Base-by-base conservation (phyloP, 2,329 filamentous ascomycete genomes). In the Ilyonectria destructans region DNA sequence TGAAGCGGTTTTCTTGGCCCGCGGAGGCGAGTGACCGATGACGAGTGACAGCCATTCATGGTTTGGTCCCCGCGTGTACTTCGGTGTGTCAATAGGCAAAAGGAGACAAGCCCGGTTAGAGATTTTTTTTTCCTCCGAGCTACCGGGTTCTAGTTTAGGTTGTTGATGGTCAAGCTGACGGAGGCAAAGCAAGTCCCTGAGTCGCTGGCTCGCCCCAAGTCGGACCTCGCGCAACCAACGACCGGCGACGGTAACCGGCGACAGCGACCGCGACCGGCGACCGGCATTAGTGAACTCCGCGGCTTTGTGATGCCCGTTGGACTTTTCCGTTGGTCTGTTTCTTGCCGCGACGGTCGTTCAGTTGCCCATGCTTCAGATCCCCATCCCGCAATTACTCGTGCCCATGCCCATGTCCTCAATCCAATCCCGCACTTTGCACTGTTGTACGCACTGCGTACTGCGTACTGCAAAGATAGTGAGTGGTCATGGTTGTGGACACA, bases 41-140 rank as follows among this genome's bases (percentile, higher is more conserved):
- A 56, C 62, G 35, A 66, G 64, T 46, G 58, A 61, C 55, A 63
- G 13, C 31, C 51, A 19, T 63, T 69, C 58, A 56, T 59, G 54
- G 48, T 40, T 62, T 71, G 51, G 61, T 59, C 65, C 65, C 19
- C 67, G 64, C 67, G 59, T 63, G 62, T 72, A 63, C 55, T 59
- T 75, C 73, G 70, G 73, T 74, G 73, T 73, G 70, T 60, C 70
- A 71, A 68, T 57, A 52, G 58, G 49, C 51, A 74, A 33, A 54
- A 54, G 61, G 60, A 46, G 57, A 46, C 55, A 51, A 65, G 62
- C 45, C 70, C 51, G 70, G 67, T 35, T 40, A 40, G 57, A 19
- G 48, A 40, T 43, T 58, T 62, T 43, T 58, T 62, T 48, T 62
- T 45, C 29, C 21, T 49, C 21, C 21, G 43, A 43, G 52, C 60